Conservation (phyloP, 2,329 filamentous ascomycete species). For the Ceratocystis papillata region DNA sequence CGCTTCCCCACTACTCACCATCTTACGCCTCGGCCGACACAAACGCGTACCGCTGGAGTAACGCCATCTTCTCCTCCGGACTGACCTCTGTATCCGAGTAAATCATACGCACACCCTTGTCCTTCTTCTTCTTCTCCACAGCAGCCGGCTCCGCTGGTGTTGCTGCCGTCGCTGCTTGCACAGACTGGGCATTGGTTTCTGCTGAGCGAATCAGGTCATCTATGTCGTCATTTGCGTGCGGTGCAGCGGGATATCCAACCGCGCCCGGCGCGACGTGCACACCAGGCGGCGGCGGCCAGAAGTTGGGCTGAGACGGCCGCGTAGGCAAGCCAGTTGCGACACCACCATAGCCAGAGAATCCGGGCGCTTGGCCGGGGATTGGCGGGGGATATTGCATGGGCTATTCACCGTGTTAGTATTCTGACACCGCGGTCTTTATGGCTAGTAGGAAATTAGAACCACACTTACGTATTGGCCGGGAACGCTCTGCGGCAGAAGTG, state of each 20-base stretch:
- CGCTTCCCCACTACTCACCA: neutral
- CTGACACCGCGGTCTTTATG: no score
- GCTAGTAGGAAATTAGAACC: neutral
- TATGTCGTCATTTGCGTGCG: slow-evolving; percentile 45
- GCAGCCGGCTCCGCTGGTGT: slow-evolving; percentile 30
- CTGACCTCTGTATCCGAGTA: slow-evolving; percentile 72
- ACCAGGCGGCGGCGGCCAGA: slow-evolving; percentile 17
- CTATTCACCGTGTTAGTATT: slow-evolving; percentile 20
- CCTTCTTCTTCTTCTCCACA: slow-evolving; percentile 53
- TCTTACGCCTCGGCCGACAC: slow-evolving; percentile 32
- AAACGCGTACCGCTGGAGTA: slow-evolving; percentile 61
- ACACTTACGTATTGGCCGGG: slow-evolving; percentile 20
- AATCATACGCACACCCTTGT: slow-evolving; percentile 59
- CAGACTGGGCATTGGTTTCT: slow-evolving; percentile 45
- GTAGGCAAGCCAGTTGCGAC: slow-evolving; percentile 37
- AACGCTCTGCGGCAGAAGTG: slow-evolving; percentile 10
- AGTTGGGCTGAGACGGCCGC: slow-evolving; percentile 30
- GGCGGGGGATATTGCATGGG: slow-evolving; percentile 25
- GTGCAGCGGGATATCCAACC: slow-evolving; percentile 28
- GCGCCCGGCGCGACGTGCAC: slow-evolving; percentile 27
- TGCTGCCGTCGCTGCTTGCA: slow-evolving; percentile 30
- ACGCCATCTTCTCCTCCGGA: slow-evolving; percentile 82
- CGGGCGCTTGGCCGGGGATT: slow-evolving; percentile 26
- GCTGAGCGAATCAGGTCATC: slow-evolving; percentile 55
- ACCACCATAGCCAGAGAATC: slow-evolving; percentile 25